Evolutionary conservation across 2,329 filamentous ascomycete genomes (phyloP).

Genomic region (Aschersonia sp.): DNA sequence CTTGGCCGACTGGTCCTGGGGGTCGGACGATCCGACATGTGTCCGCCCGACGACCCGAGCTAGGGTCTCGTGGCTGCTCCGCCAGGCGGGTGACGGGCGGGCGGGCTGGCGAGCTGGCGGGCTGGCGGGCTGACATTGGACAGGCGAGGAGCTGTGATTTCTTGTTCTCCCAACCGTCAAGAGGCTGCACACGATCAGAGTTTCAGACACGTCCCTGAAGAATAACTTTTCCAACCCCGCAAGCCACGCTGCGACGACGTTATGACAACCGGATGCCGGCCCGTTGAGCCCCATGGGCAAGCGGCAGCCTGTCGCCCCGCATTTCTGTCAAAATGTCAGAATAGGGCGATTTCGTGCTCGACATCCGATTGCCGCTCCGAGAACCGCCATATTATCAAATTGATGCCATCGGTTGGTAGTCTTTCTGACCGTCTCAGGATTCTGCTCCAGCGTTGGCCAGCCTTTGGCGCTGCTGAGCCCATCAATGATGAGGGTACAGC

Average conservation of each 20-base stretch:
- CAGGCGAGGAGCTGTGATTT: too few species aligned
- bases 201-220: neutral
- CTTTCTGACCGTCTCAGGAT: too few species aligned
- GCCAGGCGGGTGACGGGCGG: too few species aligned
- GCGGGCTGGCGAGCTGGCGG: too few species aligned
- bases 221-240: neutral
- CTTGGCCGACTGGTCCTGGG: too few species aligned
- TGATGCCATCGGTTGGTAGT: too few species aligned
- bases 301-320: neutral
- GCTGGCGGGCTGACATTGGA: too few species aligned
- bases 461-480: too few species aligned
- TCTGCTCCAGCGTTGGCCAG: too few species aligned
- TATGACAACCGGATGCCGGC: neutral
- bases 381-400: neutral
- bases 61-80: neutral
- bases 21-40: neutral
- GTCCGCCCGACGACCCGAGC: neutral
- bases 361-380: conserved; percentile 1
- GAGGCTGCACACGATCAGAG: too few species aligned
- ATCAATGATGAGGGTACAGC: too few species aligned
- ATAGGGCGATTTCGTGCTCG: neutral
- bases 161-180: too few species aligned
- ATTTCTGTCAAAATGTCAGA: neutral
- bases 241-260: neutral
- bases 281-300: neutral